These are phyloP conservation scores for Boeremia exigua DNA, from an alignment of 2,329 filamentous ascomycete species.

Conservation along the genomic window DNA sequence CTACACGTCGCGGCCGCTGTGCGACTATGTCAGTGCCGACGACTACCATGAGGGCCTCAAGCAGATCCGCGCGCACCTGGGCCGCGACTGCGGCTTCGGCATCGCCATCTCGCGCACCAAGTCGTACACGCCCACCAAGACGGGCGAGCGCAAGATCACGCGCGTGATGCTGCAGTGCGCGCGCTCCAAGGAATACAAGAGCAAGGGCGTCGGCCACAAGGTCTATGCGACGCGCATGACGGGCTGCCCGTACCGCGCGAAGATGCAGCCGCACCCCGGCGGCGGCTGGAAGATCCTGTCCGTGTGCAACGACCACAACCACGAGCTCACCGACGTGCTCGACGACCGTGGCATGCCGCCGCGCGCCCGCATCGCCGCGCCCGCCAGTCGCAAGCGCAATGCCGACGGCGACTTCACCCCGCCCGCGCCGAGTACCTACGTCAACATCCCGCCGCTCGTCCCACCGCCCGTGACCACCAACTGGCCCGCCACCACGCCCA, in stretches of 20 bases:
- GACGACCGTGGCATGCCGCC: constrained; percentile 21
- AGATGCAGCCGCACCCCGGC: constrained; percentile 18
- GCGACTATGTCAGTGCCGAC: constrained; percentile 15
- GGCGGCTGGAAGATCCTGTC: constrained; percentile 17
- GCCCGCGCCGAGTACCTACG: constrained; percentile 11
- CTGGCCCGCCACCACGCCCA: constrained; percentile 15
- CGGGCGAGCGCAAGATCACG: constrained; percentile 17
- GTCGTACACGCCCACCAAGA: constrained; percentile 18
- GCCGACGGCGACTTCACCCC: constrained; percentile 5
- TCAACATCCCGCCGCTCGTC: constrained; percentile 2
- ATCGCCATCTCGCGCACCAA: constrained; percentile 23
- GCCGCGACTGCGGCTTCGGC: constrained; percentile 20
- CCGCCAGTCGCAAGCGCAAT: background rate
- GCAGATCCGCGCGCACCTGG: constrained; percentile 19
- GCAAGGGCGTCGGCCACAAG: constrained; percentile 15
- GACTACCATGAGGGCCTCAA: constrained; percentile 24
- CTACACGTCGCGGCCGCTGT: constrained; percentile 14
- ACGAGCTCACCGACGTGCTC: constrained; percentile 17
- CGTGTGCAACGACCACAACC: constrained; percentile 19
- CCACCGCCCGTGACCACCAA: constrained; percentile 3
- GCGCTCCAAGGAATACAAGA: constrained; percentile 22
- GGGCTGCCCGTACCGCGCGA: constrained; percentile 19
- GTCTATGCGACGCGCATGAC: constrained; percentile 21
- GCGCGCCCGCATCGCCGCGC: constrained; percentile 11
- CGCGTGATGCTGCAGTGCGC: constrained; percentile 22